These are phyloP conservation scores for Jasminum sambac DNA, from an alignment of 257 asterid species.

Conservation along the genomic window DNA sequence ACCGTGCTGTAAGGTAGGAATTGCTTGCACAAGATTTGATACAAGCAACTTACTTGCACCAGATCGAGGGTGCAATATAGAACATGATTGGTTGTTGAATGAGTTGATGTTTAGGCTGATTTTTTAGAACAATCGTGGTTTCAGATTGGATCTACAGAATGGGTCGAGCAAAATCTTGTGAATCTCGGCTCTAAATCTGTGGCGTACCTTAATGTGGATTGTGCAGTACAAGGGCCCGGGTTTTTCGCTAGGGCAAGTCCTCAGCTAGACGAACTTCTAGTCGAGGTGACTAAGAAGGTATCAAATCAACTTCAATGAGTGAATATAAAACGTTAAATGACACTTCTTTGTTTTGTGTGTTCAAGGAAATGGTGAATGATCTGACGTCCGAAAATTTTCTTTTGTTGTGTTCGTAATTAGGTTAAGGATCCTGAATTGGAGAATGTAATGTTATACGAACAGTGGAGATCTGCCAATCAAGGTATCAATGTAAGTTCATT, in stretches of 20 bases:
- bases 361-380: too few relatives aligned
- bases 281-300: constrained; percentile 80
- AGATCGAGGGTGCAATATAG: too few relatives aligned
- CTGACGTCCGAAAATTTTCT: too few relatives aligned
- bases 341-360: constrained; percentile 9
- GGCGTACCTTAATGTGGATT: constrained; percentile 88
- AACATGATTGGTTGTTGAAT: too few relatives aligned
- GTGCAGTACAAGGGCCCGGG: constrained; percentile 98
- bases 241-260: constrained; percentile 85
- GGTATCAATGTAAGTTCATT: constrained; percentile 51
- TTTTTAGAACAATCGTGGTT: constrained; percentile 21
- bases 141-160: constrained; percentile 94
- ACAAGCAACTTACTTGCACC: too few relatives aligned
- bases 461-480: constrained; percentile 50
- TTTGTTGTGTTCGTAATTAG: constrained; percentile 41
- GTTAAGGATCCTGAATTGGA: constrained; percentile 82
- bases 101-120: neutral
- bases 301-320: constrained; percentile 12
- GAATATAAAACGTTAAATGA: constrained; percentile 13
- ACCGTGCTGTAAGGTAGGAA: too few relatives aligned
- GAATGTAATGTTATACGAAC: constrained; percentile 45
- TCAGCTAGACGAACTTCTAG: constrained; percentile 85
- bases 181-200: constrained; percentile 81
- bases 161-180: constrained; percentile 87
- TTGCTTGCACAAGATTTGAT: too few relatives aligned